Evolutionary conservation across 805 yeast genomes (phyloP).

Genomic region (Lipomyces sp.): DNA sequence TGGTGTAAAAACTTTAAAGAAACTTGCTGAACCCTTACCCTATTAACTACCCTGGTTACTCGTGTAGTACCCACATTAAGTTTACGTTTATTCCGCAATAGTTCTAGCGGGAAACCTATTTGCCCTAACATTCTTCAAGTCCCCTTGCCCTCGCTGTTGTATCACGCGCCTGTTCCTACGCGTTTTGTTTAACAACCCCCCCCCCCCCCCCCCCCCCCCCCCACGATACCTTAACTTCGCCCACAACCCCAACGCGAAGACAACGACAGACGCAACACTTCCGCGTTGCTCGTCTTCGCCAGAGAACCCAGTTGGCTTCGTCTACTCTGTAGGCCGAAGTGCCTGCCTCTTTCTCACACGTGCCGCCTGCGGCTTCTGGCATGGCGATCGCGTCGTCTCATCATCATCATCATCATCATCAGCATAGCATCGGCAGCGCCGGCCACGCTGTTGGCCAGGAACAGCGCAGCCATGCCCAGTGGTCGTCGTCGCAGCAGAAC

Average conservation of each 20-base stretch:
- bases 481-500: slow-evolving; percentile 7
- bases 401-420: not conserved
- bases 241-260: not conserved
- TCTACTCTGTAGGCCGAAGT: not conserved
- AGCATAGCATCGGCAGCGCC: slow-evolving; percentile 4
- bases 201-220: too few species aligned
- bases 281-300: not conserved
- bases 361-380: not conserved
- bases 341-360: not conserved
- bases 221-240: too few species aligned
- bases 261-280: not conserved
- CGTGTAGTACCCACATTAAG: too few species aligned
- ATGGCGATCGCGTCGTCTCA: slow-evolving; percentile 14
- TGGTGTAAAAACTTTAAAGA: too few species aligned
- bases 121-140: too few species aligned
- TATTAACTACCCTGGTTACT: too few species aligned
- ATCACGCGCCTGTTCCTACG: too few species aligned
- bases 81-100: too few species aligned
- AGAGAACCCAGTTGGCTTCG: slow-evolving; percentile 1
- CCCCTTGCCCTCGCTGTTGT: too few species aligned
- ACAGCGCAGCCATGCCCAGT: slow-evolving; percentile 4
- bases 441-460: slow-evolving; percentile 23
- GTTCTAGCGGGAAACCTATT: too few species aligned
- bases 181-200: too few species aligned
- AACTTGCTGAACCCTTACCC: too few species aligned